Percentiles rank a stretch among this genome's conserved stretches.
Evolutionary conservation across 2,329 filamentous ascomycete species (phyloP).

Genomic region (Colletotrichum tropicale): DNA sequence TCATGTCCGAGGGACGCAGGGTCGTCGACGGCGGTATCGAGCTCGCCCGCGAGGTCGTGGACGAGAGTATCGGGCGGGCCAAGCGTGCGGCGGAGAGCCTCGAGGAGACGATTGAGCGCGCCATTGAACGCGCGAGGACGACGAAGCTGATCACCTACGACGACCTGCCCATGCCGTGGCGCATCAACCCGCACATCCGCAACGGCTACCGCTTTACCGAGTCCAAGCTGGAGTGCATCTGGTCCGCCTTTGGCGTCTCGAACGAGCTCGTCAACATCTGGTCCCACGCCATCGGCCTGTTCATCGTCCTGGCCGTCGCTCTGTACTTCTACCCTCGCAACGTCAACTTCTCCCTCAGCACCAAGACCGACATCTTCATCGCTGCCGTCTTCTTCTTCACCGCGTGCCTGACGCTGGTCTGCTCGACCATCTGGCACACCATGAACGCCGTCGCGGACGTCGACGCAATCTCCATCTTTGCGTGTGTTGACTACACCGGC

Average conservation of each 20-base stretch:
- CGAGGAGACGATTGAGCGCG: constrained; percentile 83
- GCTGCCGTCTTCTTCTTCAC: constrained; percentile 96
- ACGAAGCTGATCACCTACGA: constrained; percentile 87
- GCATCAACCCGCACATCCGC: constrained; percentile 91
- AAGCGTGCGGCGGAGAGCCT: constrained; percentile 80
- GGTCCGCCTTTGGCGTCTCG: constrained; percentile 81
- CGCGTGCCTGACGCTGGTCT: constrained; percentile 91
- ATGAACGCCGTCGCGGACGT: constrained; percentile 97
- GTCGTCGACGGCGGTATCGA: constrained; percentile 81
- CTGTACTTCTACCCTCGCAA: constrained; percentile 96
- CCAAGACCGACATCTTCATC: constrained; percentile 87
- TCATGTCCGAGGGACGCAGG: constrained; percentile 80
- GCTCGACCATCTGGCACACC: constrained; percentile 97
- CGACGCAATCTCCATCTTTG: constrained; percentile 89
- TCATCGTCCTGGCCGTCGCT: constrained; percentile 85
- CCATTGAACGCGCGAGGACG: constrained; percentile 76
- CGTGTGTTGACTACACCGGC: constrained; percentile 97
- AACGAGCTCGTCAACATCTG: constrained; percentile 99
- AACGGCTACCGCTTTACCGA: constrained; percentile 93
- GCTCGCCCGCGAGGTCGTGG: constrained; percentile 76
- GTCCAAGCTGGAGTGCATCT: constrained; percentile 86
- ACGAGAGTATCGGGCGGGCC: constrained; percentile 84
- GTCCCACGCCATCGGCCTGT: constrained; percentile 89
- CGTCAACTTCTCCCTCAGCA: constrained; percentile 84
- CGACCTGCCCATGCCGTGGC: constrained; percentile 90